Evolutionary conservation across 2,329 filamentous ascomycete species (phyloP).

Genomic region (Botryotinia narcissicola): DNA sequence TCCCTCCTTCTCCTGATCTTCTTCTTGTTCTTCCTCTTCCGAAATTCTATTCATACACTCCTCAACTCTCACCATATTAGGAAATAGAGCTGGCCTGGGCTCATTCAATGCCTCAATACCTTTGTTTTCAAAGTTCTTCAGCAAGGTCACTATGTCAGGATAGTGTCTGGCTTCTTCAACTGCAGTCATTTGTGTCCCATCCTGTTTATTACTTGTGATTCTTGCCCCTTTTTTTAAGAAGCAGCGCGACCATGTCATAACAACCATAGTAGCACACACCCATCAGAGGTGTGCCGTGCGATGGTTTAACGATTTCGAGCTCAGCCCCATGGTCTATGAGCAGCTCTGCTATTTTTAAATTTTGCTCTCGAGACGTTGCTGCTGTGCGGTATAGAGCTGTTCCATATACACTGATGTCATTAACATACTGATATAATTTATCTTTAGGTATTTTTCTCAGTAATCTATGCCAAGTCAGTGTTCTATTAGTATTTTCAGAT

Average conservation of each 20-base stretch:
- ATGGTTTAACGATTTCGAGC: not conserved
- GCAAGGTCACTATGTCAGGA: not conserved
- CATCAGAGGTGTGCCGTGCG: not conserved
- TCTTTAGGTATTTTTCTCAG: not conserved
- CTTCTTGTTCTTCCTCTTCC: not conserved
- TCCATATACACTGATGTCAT: not conserved
- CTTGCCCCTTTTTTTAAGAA: not conserved
- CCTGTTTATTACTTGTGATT: not conserved
- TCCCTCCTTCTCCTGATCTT: not conserved
- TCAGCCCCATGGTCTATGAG: not conserved
- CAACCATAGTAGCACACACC: not conserved
- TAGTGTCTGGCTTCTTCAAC: not conserved
- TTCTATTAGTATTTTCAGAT: not conserved
- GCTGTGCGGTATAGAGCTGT: not conserved
- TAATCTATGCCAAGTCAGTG: not conserved
- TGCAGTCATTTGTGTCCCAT: not conserved
- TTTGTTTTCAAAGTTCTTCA: not conserved
- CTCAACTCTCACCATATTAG: not conserved
- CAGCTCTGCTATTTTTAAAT: not conserved
- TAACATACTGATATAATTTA: not conserved
- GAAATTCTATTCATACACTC: not conserved
- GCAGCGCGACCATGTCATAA: not conserved
- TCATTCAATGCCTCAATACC: not conserved
- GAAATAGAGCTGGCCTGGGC: not conserved
- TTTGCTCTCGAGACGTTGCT: not conserved